phyloP scores from a whole-genome alignment of 192 early-diverging fungal species.

The Coemansia sp. region DNA sequence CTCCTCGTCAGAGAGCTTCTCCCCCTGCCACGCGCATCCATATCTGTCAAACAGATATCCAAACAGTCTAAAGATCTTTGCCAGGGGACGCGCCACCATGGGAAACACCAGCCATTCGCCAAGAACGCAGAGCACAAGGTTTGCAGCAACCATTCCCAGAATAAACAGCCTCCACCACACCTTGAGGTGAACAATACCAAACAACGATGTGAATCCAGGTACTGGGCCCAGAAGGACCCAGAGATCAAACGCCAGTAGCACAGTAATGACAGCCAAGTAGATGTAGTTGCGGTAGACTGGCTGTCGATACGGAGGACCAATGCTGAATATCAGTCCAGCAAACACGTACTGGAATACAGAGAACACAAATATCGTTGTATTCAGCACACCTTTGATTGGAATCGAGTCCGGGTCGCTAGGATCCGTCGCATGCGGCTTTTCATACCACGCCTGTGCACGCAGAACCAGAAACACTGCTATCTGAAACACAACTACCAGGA shows the following conservation, averaged over 20 bases:
- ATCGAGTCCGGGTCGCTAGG: constrained; percentile 55
- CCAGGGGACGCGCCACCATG: constrained; percentile 20
- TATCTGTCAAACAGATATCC: not conserved
- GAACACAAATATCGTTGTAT: constrained; percentile 81
- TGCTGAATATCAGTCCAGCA: constrained; percentile 85
- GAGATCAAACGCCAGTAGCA: constrained; percentile 33
- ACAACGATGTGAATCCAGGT: constrained; percentile 22
- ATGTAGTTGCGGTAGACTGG: constrained; percentile 67
- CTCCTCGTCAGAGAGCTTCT: no score
- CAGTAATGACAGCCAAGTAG: constrained; percentile 14
- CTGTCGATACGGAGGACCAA: constrained; percentile 92
- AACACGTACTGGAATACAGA: constrained; percentile 91
- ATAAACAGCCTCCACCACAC: constrained; percentile 35
- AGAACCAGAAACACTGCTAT: constrained; percentile 64
- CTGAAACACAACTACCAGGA: constrained; percentile 79
- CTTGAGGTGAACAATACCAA: constrained; percentile 14
- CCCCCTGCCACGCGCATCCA: no score
- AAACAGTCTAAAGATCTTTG: constrained; percentile 13
- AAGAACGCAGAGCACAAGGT: constrained; percentile 30
- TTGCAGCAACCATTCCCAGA: constrained; percentile 33
- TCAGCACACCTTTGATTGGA: constrained; percentile 65
- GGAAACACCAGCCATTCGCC: constrained; percentile 40
- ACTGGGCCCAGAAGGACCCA: constrained; percentile 39
- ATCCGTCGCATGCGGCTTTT: constrained; percentile 25
- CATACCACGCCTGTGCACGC: constrained; percentile 76